Percentiles rank a stretch among this genome's conserved stretches.
Conservation (phyloP, 225 moss, liverwort and hornwort genomes). For the Thuidium tamariscinum region DNA sequence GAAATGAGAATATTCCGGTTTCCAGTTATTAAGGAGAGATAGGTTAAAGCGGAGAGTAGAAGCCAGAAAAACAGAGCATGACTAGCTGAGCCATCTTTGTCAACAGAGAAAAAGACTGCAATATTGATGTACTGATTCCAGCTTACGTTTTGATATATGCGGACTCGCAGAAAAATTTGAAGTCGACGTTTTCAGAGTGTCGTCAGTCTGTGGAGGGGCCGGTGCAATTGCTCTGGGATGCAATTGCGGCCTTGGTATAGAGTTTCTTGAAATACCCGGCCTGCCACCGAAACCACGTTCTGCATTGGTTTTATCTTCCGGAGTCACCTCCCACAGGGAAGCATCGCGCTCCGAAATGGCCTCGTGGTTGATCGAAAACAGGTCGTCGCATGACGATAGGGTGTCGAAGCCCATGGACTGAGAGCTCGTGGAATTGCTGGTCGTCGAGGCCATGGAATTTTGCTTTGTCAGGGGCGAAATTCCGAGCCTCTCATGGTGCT, state of each 20-base stretch:
- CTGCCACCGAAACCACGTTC: neutral
- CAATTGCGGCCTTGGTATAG: constrained; percentile 14
- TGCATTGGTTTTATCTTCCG: neutral
- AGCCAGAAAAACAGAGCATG: neutral
- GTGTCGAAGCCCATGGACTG: constrained; percentile 17
- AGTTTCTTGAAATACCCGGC: neutral
- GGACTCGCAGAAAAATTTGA: neutral
- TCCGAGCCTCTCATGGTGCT: constrained; percentile 2
- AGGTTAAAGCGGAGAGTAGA: neutral
- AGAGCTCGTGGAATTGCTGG: constrained; percentile 20
- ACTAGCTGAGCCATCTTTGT: neutral
- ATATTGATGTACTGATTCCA: neutral
- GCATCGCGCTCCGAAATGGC: constrained; percentile 8
- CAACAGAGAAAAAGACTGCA: neutral
- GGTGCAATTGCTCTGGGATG: neutral
- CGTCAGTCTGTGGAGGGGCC: neutral
- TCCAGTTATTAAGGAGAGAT: neutral
- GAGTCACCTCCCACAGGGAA: constrained; percentile 1
- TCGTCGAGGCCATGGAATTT: constrained; percentile 10
- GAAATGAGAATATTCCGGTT: neutral
- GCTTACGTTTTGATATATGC: constrained; percentile 14
- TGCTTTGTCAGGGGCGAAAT: constrained; percentile 2
- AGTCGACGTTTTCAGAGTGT: neutral
- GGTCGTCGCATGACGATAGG: constrained; percentile 17
- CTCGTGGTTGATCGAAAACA: constrained; percentile 35